Evolutionary conservation across 2,329 filamentous ascomycete genomes (phyloP).

Genomic region (Pseudohalonectria lignicola): DNA sequence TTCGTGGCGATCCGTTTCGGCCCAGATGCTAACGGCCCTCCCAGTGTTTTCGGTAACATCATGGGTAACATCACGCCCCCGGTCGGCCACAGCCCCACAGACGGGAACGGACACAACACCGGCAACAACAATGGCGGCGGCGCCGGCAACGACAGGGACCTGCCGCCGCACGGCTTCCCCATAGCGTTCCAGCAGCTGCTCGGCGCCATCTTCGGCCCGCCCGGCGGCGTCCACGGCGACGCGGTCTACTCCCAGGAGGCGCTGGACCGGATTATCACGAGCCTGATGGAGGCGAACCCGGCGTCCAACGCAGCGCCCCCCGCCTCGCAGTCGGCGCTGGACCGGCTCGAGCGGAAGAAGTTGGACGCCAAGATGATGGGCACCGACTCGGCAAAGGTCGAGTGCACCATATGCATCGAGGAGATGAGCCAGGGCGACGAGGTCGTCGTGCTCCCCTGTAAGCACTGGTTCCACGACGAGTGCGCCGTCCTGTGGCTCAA

Average conservation of each 20-base stretch:
- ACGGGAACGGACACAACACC: conserved; percentile 10
- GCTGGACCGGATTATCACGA: conserved; percentile 76
- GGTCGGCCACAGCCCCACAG: conserved; percentile 11
- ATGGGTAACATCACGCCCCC: conserved; percentile 21
- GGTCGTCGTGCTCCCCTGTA: conserved; percentile 72
- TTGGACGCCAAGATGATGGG: conserved; percentile 61
- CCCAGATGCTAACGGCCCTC: conserved; percentile 18
- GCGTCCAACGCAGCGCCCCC: conserved; percentile 71
- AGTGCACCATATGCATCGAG: conserved; percentile 95
- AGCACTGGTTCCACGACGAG: conserved; percentile 83
- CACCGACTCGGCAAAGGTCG: conserved; percentile 54
- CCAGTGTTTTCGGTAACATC: conserved; percentile 32
- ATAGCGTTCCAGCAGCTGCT: conserved; percentile 41
- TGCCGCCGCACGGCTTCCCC: conserved; percentile 16
- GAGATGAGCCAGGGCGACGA: conserved; percentile 62
- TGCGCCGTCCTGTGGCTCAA: conserved; percentile 78
- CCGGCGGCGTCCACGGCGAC: conserved; percentile 53
- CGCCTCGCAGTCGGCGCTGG: conserved; percentile 65
- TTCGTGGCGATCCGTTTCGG: conserved; percentile 4
- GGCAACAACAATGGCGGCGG: conserved; percentile 10
- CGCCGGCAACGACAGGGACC: conserved; percentile 6
- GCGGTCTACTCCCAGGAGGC: conserved; percentile 86
- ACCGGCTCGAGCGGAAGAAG: conserved; percentile 58
- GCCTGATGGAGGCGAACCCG: conserved; percentile 76
- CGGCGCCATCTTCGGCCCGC: conserved; percentile 38